Evolutionary conservation across 352 stramenopile genomes (phyloP).

Genomic region (Phytopythium montanum): DNA sequence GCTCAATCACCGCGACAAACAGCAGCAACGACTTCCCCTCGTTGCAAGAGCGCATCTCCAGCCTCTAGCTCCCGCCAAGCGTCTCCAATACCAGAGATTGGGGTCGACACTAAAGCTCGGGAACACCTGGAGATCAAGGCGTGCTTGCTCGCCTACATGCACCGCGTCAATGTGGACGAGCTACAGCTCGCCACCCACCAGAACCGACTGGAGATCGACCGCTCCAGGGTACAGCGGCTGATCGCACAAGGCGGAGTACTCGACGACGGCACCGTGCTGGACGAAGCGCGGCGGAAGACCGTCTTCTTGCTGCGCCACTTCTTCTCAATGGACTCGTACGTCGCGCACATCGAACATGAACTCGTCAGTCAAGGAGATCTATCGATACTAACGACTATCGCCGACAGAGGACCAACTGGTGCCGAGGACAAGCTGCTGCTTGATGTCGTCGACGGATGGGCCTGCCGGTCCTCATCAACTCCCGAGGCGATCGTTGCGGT

Average conservation of each 20-base stretch:
- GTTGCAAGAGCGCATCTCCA: not conserved
- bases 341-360: constrained; percentile 2
- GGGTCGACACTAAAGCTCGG: constrained; percentile 18
- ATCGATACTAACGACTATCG: not conserved
- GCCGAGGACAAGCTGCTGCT: constrained; percentile 42
- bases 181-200: constrained; percentile 40
- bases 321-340: constrained; percentile 40
- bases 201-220: constrained; percentile 31
- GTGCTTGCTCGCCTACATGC: constrained; percentile 61
- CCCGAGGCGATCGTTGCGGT: constrained; percentile 39
- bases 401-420: not conserved
- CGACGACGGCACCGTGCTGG: constrained; percentile 36
- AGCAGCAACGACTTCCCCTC: not conserved
- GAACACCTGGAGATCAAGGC: constrained; percentile 70
- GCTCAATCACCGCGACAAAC: not conserved
- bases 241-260: constrained; percentile 30
- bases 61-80: not conserved
- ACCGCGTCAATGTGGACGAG: constrained; percentile 57
- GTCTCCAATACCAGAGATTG: not conserved
- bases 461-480: constrained; percentile 33
- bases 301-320: constrained; percentile 69
- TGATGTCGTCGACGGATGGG: constrained; percentile 68
- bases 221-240: constrained; percentile 37
- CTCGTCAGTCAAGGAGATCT: not conserved
- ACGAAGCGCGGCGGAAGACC: constrained; percentile 60